phyloP scores from a whole-genome alignment of 768 basidiomycete genomes.

The Boletus barrowsii region DNA sequence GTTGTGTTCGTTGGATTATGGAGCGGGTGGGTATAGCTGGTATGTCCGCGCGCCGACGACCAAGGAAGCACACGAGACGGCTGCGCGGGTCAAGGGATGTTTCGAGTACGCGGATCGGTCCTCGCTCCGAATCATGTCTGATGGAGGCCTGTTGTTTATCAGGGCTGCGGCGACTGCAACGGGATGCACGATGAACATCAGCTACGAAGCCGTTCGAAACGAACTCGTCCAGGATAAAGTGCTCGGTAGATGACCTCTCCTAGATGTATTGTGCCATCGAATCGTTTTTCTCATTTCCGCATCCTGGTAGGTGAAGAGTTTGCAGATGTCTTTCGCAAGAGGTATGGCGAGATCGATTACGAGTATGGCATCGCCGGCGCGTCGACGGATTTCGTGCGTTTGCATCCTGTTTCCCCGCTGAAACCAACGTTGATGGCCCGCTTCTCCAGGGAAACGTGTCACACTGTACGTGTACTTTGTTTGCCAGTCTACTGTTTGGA shows the following conservation, averaged over 20 bases:
- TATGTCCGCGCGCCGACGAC: constrained; percentile 71
- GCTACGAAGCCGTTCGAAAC: constrained; percentile 32
- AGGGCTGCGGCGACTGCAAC: constrained; percentile 70
- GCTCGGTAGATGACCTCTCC: constrained; percentile 41
- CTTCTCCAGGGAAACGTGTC: constrained; percentile 49
- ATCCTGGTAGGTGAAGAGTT: constrained; percentile 55
- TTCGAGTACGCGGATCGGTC: constrained; percentile 51
- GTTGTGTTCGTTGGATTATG: background rate
- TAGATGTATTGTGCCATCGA: background rate
- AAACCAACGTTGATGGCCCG: background rate
- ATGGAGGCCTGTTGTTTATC: background rate
- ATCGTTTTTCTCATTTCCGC: background rate
- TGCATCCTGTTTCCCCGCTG: background rate
- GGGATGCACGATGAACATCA: constrained; percentile 52
- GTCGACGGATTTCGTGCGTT: constrained; percentile 78
- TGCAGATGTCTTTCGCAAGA: constrained; percentile 53
- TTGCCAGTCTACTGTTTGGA: background rate
- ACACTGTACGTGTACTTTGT: constrained; percentile 45
- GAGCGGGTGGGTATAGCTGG: constrained; percentile 45
- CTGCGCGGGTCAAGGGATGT: constrained; percentile 64
- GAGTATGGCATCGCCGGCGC: constrained; percentile 66
- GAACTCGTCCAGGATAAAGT: constrained; percentile 68
- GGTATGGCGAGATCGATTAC: constrained; percentile 59
- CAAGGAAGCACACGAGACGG: constrained; percentile 52
- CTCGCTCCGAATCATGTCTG: background rate